Evolutionary conservation across 2,329 filamentous ascomycete genomes (phyloP).

Genomic region (Fusarium sp.): DNA sequence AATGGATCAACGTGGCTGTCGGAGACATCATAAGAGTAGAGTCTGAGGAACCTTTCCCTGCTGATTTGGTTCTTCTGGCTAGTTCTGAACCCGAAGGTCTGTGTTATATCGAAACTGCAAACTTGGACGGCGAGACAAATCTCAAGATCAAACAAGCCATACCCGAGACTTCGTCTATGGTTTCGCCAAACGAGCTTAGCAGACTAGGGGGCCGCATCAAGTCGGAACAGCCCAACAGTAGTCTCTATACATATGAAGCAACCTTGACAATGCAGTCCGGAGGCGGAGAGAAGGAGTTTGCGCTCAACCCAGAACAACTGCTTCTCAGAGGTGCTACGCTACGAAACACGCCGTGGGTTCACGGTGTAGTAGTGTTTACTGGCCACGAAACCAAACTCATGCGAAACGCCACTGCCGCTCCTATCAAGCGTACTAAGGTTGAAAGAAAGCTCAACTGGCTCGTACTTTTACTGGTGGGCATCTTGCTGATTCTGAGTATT

Average conservation of each 20-base stretch:
- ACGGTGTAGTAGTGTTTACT: conserved; percentile 91
- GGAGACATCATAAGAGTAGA: conserved; percentile 94
- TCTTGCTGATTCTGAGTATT: conserved; percentile 86
- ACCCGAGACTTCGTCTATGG: conserved; percentile 88
- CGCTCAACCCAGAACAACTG: conserved; percentile 91
- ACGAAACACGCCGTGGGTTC: conserved; percentile 96
- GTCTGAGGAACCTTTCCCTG: conserved; percentile 94
- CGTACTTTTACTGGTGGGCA: conserved; percentile 88
- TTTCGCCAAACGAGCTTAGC: conserved; percentile 88
- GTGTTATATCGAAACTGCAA: conserved; percentile 98
- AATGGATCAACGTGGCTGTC: conserved; percentile 93
- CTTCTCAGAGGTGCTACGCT: conserved; percentile 92
- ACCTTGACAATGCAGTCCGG: conserved; percentile 92
- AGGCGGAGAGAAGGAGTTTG: conserved; percentile 91
- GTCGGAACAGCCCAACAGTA: conserved; percentile 98
- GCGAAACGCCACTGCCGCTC: conserved; percentile 96
- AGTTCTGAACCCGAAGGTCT: conserved; percentile 97
- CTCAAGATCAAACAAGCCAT: conserved; percentile 98
- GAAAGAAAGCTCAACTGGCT: conserved; percentile 94
- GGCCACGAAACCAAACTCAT: conserved; percentile 99
- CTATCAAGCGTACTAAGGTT: conserved; percentile 97
- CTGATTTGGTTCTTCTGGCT: conserved; percentile 90
- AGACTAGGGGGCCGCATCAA: conserved; percentile 87
- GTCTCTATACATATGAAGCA: conserved; percentile 97
- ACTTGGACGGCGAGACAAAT: conserved; percentile 97